phyloP scores from a whole-genome alignment of 2,329 filamentous ascomycete species.

The Colletotrichum incanum region DNA sequence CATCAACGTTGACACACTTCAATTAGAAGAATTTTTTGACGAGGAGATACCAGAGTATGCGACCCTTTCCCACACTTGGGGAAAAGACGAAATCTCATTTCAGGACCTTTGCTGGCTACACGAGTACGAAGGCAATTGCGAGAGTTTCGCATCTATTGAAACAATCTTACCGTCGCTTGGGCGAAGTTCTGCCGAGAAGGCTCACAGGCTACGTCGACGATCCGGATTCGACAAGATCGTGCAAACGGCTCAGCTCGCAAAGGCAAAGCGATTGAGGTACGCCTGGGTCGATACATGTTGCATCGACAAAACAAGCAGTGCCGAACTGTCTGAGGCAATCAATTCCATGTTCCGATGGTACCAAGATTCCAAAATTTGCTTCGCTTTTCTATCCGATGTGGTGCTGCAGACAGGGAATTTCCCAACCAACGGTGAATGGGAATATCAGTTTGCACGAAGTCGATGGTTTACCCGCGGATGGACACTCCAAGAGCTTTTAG shows the following conservation, averaged over 20 bases:
- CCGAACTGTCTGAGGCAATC: slow-evolving; percentile 53
- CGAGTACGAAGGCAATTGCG: slow-evolving; percentile 31
- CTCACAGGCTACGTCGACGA: neutral
- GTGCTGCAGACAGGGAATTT: neutral
- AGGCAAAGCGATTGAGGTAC: slow-evolving; percentile 47
- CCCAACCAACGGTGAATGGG: neutral
- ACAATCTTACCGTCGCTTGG: neutral
- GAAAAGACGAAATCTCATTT: slow-evolving; percentile 39
- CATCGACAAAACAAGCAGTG: slow-evolving; percentile 52
- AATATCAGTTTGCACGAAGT: slow-evolving; percentile 26
- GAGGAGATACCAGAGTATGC: slow-evolving; percentile 17
- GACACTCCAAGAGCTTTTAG: slow-evolving; percentile 44
- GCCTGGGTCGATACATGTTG: slow-evolving; percentile 57
- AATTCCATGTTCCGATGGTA: slow-evolving; percentile 52
- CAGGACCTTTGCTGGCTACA: slow-evolving; percentile 38
- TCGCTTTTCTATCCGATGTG: slow-evolving; percentile 52
- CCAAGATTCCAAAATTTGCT: slow-evolving; percentile 50
- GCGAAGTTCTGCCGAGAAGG: neutral
- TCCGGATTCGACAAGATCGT: slow-evolving; percentile 36
- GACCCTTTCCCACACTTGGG: slow-evolving; percentile 44
- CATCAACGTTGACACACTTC: neutral
- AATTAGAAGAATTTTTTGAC: slow-evolving; percentile 16
- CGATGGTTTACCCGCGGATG: slow-evolving; percentile 20
- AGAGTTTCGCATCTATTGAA: neutral
- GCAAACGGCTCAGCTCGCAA: slow-evolving; percentile 20